Percentiles rank a stretch among this genome's conserved stretches.
Conservation (phyloP, 805 yeast genomes). For the Metschnikowia santaceciliae region DNA sequence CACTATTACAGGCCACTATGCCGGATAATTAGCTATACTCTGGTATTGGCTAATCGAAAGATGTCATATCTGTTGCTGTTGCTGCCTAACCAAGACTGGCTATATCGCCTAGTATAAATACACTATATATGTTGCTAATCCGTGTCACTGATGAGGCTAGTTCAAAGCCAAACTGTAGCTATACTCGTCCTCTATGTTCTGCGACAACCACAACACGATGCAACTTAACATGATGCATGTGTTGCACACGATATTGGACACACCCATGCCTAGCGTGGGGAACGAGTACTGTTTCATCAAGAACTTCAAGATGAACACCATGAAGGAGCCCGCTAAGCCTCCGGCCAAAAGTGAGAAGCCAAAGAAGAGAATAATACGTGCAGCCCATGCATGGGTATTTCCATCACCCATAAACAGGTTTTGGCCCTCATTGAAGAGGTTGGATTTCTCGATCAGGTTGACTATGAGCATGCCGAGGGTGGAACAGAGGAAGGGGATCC, state of each 20-base stretch:
- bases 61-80: too few relatives aligned
- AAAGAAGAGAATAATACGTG: slow-evolving; percentile 80
- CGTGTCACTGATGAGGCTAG: slow-evolving; percentile 2
- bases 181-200: slow-evolving; percentile 93
- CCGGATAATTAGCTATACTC: too few relatives aligned
- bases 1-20: too few relatives aligned
- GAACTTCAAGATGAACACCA: slow-evolving; percentile 82
- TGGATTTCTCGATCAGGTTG: slow-evolving; percentile 66
- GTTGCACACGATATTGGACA: slow-evolving; percentile 79
- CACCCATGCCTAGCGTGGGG: slow-evolving; percentile 94
- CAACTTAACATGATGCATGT: slow-evolving; percentile 83
- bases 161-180: slow-evolving; percentile 82
- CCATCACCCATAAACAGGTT: slow-evolving; percentile 41
- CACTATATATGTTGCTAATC: slow-evolving; percentile 2
- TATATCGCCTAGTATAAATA: background rate
- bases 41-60: too few relatives aligned
- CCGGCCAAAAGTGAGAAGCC: slow-evolving; percentile 94
- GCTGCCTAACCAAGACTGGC: background rate
- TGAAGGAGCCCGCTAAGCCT: slow-evolving; percentile 88
- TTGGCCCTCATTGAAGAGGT: slow-evolving; percentile 43
- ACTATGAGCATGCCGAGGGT: slow-evolving; percentile 85
- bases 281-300: slow-evolving; percentile 70
- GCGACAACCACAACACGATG: slow-evolving; percentile 86
- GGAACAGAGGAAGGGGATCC: slow-evolving; percentile 91
- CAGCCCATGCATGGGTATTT: slow-evolving; percentile 79